Evolutionary conservation across 208 protist genomes (phyloP), one percentile per base, ranked within the genome.

Genomic region (Leishmania martiniquensis): DNA sequence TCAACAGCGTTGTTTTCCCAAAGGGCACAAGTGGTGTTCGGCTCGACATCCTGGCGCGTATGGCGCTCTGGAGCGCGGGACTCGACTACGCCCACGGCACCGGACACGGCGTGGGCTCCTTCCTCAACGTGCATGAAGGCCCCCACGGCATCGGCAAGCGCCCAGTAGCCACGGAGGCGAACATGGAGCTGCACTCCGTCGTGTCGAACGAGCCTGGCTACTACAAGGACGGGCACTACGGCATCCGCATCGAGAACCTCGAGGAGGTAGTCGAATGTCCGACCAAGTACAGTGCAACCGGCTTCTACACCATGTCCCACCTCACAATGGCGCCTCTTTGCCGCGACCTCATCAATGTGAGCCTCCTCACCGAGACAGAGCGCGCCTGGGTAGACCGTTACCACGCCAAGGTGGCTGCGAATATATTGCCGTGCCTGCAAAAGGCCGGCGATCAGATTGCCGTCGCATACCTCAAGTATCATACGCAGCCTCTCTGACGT

Each of bases 171-270:
- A 95, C 91, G 29, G 84, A 85, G 47, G 93, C 87, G 45, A 80
- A 66, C 32, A 72, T 98, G 37, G 82, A 91, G 51, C 83, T 76
- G 42, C 83, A 90, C 66, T 89, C 81, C 77, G 82, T 98, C 29
- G 86, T 98, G 37, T 97, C 95, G 17, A 97, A 98, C 82, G 94
- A 99, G 83, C 98, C 98, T 0, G 99, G 99, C 1, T 99, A 99
- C 91, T 99, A 99, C 91, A 97, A 99, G 82, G 95, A 94, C 29
- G 98, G 97, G n/a, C 75, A 67, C 20, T 99, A 99, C 86, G 99
- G 99, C 80, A 99, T 99, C 76, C 96, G 99, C 71, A 99, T 99
- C 77, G 99, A 99, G 80, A 99, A 99, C 83, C 88, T 99, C 44
- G 91, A 99, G 76, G 72, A 98, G 29, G 85, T 98, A n/a, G 89